A percentile compares a stretch with the other conserved stretches of the same genome.
Evolutionary conservation across 768 basidiomycete species (phyloP).

Genomic region (Goffeauzyma gilvescens): DNA sequence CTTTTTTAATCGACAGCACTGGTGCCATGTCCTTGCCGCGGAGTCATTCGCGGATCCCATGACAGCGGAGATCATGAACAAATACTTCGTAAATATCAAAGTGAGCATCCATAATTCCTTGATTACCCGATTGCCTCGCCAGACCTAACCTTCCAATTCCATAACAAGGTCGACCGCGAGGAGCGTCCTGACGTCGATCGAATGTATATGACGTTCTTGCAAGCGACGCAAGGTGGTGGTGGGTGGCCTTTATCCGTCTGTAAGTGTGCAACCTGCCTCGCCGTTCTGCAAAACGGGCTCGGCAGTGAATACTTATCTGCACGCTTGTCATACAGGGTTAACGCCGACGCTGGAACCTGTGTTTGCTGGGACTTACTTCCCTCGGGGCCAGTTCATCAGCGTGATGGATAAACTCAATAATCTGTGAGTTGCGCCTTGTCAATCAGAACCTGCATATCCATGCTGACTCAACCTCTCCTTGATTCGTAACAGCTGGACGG

Average conservation of each 20-base stretch:
- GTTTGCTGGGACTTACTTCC: slow-evolving; percentile 27
- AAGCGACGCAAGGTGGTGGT: slow-evolving; percentile 24
- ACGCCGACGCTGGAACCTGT: slow-evolving; percentile 24
- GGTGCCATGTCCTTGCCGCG: slow-evolving; percentile 21
- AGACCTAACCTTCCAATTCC: background rate
- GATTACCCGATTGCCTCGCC: background rate
- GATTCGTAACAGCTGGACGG: slow-evolving; percentile 14
- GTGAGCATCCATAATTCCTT: background rate
- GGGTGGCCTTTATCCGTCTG: slow-evolving; percentile 29
- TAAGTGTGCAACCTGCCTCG: too few relatives aligned
- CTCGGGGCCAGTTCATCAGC: slow-evolving; percentile 13
- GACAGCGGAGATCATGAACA: slow-evolving; percentile 35
- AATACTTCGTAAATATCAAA: slow-evolving; percentile 34
- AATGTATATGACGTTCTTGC: slow-evolving; percentile 36
- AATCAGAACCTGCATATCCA: background rate
- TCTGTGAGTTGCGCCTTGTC: slow-evolving; percentile 5
- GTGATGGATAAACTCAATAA: slow-evolving; percentile 18
- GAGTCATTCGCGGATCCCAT: slow-evolving; percentile 37
- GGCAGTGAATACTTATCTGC: too few relatives aligned
- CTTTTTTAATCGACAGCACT: too few relatives aligned
- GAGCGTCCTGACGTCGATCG: slow-evolving; percentile 36
- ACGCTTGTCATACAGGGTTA: slow-evolving; percentile 13
- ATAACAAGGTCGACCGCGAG: slow-evolving; percentile 33
- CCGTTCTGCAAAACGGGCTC: too few relatives aligned
- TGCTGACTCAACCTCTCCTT: background rate